Evolutionary conservation across 2,329 filamentous ascomycete genomes (phyloP).

Genomic region (Penicillium sp.): DNA sequence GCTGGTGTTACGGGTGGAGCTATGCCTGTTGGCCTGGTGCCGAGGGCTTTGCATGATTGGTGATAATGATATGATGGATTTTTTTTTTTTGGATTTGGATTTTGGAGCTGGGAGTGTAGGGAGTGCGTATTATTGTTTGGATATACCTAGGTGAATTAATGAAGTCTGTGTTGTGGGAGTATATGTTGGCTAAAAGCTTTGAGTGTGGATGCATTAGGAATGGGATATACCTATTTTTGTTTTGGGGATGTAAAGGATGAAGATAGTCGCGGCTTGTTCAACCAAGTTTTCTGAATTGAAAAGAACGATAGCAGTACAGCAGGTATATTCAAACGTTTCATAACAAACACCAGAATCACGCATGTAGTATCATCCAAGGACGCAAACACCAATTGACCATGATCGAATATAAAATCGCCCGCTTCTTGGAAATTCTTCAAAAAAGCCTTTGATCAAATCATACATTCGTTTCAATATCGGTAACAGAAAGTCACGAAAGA

Average conservation of each 20-base stretch:
- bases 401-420: no score
- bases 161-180: not conserved
- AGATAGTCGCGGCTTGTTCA: not conserved
- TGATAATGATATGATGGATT: constrained; percentile 14
- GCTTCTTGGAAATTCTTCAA: no score
- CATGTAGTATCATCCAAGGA: no score
- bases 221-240: no score
- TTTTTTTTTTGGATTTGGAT: no score
- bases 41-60: constrained; percentile 26
- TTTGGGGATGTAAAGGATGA: not conserved
- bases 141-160: not conserved
- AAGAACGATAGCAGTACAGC: no score
- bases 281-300: not conserved
- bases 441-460: no score
- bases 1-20: constrained; percentile 20
- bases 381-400: no score
- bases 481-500: no score
- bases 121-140: not conserved
- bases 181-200: not conserved
- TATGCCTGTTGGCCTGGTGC: constrained; percentile 25
- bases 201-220: not conserved
- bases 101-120: not conserved
- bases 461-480: no score
- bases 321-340: no score
- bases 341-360: no score